Conservation (phyloP, 31 red algal genomes). For the Odonthalia washingtoniensis region DNA sequence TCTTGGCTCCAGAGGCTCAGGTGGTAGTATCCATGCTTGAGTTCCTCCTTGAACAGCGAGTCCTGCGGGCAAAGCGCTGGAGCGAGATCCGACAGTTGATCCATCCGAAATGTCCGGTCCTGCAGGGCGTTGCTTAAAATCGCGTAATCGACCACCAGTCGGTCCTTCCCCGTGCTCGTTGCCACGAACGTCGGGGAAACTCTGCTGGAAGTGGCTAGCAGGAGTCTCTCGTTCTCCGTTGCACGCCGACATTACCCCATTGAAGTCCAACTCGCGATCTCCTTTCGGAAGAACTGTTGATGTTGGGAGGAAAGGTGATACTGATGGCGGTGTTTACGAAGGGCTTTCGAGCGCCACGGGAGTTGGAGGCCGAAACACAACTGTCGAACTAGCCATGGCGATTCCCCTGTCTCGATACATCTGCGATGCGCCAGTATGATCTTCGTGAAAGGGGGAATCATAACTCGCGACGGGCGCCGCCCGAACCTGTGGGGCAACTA, state of each 20-base stretch:
- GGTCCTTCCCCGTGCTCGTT: neutral
- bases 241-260: constrained; percentile 4
- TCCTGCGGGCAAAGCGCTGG: constrained; percentile 27
- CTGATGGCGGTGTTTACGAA: neutral
- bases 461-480: too few species aligned
- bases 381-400: constrained; percentile 31
- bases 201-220: neutral
- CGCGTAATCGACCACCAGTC: constrained; percentile 45
- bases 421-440: too few species aligned
- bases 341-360: constrained; percentile 5
- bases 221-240: constrained; percentile 11
- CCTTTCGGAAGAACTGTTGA: neutral
- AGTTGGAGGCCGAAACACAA: constrained; percentile 27
- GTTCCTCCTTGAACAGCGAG: constrained; percentile 31
- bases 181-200: constrained; percentile 18
- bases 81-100: constrained; percentile 35
- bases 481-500: too few species aligned
- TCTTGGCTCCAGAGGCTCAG: constrained; percentile 27
- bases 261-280: constrained; percentile 1
- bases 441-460: too few species aligned
- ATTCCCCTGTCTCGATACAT: constrained; percentile 33
- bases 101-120: constrained; percentile 37
- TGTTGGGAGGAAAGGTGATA: constrained; percentile 21
- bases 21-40: constrained; percentile 33
- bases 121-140: constrained; percentile 21